Percentiles rank a stretch among this genome's conserved stretches.
Conservation (phyloP, 2,329 filamentous ascomycete species). For the Talaromyces marneffei region DNA sequence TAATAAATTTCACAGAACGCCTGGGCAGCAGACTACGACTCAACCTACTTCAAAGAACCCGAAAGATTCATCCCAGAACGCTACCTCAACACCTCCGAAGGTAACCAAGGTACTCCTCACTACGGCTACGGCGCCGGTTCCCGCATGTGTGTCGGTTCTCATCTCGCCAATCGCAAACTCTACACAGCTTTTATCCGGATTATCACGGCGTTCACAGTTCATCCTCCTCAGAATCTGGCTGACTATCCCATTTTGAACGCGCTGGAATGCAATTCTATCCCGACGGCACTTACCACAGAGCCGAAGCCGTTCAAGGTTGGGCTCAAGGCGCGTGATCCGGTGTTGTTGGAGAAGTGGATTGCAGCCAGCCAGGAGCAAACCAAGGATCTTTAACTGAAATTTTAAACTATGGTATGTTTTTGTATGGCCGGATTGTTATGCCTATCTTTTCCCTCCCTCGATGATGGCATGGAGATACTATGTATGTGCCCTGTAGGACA, state of each 20-base stretch:
- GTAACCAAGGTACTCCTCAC: slow-evolving; percentile 51
- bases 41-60: slow-evolving; percentile 60
- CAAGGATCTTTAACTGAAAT: slow-evolving; percentile 35
- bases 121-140: slow-evolving; percentile 59
- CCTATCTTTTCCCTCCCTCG: too few relatives aligned
- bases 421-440: not conserved
- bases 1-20: slow-evolving; percentile 49
- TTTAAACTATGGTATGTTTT: not conserved
- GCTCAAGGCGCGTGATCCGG: slow-evolving; percentile 46
- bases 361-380: slow-evolving; percentile 48
- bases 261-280: slow-evolving; percentile 52
- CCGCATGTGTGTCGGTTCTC: slow-evolving; percentile 59
- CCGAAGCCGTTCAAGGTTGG: slow-evolving; percentile 59
- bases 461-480: not conserved
- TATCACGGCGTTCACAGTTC: slow-evolving; percentile 54
- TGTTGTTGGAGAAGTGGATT: slow-evolving; percentile 49
- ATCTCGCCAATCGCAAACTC: slow-evolving; percentile 59
- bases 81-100: slow-evolving; percentile 52
- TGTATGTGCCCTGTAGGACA: too few relatives aligned
- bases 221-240: slow-evolving; percentile 40
- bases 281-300: slow-evolving; percentile 56
- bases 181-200: slow-evolving; percentile 57
- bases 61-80: slow-evolving; percentile 63
- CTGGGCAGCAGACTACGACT: slow-evolving; percentile 69
- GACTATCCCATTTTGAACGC: slow-evolving; percentile 53